Percentiles rank a stretch among this genome's conserved stretches.
Evolutionary conservation across 352 stramenopile genomes (phyloP).

Genomic region (Thraustochytrium striatum): DNA sequence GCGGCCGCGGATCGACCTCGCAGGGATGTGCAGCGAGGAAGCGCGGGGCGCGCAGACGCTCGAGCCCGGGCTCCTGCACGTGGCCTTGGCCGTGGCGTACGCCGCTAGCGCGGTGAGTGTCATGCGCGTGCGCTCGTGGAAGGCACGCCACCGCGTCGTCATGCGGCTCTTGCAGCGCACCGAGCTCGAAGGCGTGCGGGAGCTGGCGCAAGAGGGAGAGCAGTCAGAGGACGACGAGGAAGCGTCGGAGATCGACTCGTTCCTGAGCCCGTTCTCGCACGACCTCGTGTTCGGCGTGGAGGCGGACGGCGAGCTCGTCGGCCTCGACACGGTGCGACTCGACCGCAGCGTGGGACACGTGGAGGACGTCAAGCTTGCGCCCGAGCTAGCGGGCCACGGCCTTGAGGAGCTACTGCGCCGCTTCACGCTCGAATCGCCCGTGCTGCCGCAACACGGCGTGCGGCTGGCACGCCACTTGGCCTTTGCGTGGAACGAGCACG

Average conservation of each 20-base stretch:
- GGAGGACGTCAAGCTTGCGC: constrained; percentile 35
- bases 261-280: constrained; percentile 36
- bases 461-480: background rate
- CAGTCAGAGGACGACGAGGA: constrained; percentile 38
- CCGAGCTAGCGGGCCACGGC: constrained; percentile 6
- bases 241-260: constrained; percentile 25
- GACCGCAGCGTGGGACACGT: constrained; percentile 33
- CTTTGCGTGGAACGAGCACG: constrained; percentile 27
- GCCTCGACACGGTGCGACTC: constrained; percentile 30
- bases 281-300: constrained; percentile 27
- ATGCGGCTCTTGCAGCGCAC: constrained; percentile 17
- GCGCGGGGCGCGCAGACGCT: background rate
- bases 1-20: too few species aligned
- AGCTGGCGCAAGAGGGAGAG: constrained; percentile 14
- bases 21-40: background rate
- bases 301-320: constrained; percentile 39
- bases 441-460: background rate
- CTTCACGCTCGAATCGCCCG: constrained; percentile 13
- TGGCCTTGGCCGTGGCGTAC: constrained; percentile 37
- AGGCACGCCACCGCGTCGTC: background rate
- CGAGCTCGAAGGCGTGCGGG: constrained; percentile 42
- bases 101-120: background rate
- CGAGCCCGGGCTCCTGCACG: constrained; percentile 24
- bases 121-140: constrained; percentile 32
- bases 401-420: background rate